phyloP scores from a whole-genome alignment of 805 yeast genomes.

The Candida insectorum region DNA sequence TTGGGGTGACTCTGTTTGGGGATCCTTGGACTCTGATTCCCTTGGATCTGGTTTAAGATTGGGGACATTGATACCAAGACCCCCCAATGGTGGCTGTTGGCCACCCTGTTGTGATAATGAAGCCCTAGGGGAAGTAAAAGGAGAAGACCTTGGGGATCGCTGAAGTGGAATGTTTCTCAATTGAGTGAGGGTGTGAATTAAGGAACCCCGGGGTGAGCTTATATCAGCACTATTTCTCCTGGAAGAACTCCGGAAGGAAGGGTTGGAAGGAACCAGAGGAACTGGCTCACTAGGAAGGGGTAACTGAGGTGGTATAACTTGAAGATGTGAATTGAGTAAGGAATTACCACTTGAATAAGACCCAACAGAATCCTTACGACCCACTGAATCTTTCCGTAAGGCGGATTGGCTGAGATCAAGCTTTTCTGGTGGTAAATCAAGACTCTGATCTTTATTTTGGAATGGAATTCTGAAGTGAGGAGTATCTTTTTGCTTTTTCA shows the following conservation, averaged over 20 bases:
- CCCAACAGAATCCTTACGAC: conserved; percentile 12
- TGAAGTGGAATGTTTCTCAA: conserved; percentile 35
- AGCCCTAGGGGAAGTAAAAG: conserved; percentile 47
- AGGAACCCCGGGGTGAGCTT: conserved; percentile 38
- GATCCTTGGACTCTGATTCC: no score
- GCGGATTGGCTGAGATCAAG: no score
- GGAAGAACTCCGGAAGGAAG: conserved; percentile 30
- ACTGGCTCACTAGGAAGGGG: conserved; percentile 57
- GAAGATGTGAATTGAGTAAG: conserved; percentile 25
- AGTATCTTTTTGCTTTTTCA: conserved; percentile 18
- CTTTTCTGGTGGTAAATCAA: conserved; percentile 2
- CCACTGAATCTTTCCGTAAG: not conserved
- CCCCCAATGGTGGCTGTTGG: no score
- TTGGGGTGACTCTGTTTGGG: no score
- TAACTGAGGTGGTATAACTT: conserved; percentile 53
- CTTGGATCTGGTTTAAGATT: no score
- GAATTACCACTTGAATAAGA: conserved; percentile 23
- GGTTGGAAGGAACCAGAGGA: conserved; percentile 38
- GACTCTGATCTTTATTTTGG: conserved; percentile 40
- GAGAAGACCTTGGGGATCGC: conserved; percentile 36
- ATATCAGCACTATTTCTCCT: conserved; percentile 35
- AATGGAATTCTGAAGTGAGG: conserved; percentile 70
- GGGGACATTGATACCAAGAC: no score
- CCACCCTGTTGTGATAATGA: conserved; percentile 40
- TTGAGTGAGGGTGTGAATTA: conserved; percentile 38